phyloP scores from a whole-genome alignment of 495 filamentous ascomycete genomes.

The Xylaria curta region DNA sequence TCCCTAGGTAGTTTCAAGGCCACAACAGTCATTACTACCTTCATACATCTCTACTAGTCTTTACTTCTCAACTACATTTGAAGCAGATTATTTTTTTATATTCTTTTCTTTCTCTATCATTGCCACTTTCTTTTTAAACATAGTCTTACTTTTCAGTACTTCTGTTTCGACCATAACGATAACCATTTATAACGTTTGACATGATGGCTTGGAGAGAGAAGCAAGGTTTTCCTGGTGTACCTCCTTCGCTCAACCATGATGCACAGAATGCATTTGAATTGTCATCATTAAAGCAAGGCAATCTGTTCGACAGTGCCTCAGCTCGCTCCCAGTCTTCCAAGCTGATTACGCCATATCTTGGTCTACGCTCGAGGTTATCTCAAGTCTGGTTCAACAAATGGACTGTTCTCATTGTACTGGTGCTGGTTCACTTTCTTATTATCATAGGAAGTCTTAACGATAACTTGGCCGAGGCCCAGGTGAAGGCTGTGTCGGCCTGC shows the following conservation, averaged over 20 bases:
- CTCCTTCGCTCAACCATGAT: slow-evolving; percentile 34
- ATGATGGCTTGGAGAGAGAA: slow-evolving; percentile 36
- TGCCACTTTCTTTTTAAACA: not conserved
- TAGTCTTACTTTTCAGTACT: slow-evolving; percentile 1
- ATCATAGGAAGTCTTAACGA: slow-evolving; percentile 71
- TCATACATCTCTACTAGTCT: not conserved
- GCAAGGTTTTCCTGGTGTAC: slow-evolving; percentile 37
- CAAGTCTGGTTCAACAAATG: slow-evolving; percentile 97
- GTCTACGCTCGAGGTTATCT: slow-evolving; percentile 84
- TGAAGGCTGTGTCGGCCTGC: slow-evolving; percentile 85
- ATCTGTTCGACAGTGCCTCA: not conserved
- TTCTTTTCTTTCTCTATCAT: not conserved
- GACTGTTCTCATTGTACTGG: slow-evolving; percentile 87
- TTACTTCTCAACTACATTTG: slow-evolving; percentile 11
- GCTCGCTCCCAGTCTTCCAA: slow-evolving; percentile 34
- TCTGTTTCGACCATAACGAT: not conserved
- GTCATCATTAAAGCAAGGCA: not conserved
- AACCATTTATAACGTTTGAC: not conserved
- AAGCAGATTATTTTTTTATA: not conserved
- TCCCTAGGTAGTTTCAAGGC: not conserved
- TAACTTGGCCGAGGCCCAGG: slow-evolving; percentile 75
- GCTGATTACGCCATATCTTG: slow-evolving; percentile 86
- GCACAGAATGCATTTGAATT: slow-evolving; percentile 35
- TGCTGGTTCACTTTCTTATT: slow-evolving; percentile 80
- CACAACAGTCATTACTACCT: slow-evolving; percentile 3